These are phyloP conservation scores for Podochytrium sp. DNA, from an alignment of 192 early-diverging fungal genomes.

Conservation along the genomic window DNA sequence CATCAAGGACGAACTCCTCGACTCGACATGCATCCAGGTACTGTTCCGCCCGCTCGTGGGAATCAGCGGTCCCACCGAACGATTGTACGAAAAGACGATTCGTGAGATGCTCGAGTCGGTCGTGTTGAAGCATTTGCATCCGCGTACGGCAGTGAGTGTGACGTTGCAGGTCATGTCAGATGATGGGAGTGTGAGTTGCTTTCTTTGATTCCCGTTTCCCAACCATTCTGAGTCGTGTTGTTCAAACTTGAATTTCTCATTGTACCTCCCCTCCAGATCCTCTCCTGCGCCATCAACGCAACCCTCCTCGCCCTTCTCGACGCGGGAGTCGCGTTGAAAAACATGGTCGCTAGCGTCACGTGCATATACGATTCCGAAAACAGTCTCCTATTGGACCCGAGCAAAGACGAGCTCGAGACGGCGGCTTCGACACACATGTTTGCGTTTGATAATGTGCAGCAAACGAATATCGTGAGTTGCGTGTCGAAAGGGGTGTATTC, in stretches of 20 bases:
- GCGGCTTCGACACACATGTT: constrained; percentile 82
- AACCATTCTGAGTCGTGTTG: not conserved
- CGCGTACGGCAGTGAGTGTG: constrained; percentile 85
- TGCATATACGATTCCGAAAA: constrained; percentile 68
- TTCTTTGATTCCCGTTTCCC: not conserved
- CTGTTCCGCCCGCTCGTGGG: constrained; percentile 73
- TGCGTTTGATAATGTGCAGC: constrained; percentile 70
- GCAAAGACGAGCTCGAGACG: constrained; percentile 67
- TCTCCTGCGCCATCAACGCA: constrained; percentile 84
- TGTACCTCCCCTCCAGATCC: constrained; percentile 45
- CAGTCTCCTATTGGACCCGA: constrained; percentile 77
- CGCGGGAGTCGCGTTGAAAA: constrained; percentile 82
- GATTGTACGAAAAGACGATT: constrained; percentile 70
- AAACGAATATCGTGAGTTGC: constrained; percentile 54
- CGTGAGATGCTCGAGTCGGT: constrained; percentile 75
- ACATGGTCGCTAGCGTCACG: constrained; percentile 69
- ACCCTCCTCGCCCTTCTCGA: constrained; percentile 84
- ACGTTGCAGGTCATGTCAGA: constrained; percentile 82
- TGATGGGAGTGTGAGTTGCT: constrained; percentile 77
- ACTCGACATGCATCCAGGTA: constrained; percentile 85
- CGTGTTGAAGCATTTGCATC: constrained; percentile 80
- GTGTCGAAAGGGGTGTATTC: constrained; percentile 79
- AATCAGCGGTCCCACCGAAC: constrained; percentile 70
- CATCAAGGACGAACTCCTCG: constrained; percentile 85
- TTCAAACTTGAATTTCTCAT: not conserved